phyloP scores from a whole-genome alignment of 208 protist genomes.

The Naegleria lovaniensis region DNA sequence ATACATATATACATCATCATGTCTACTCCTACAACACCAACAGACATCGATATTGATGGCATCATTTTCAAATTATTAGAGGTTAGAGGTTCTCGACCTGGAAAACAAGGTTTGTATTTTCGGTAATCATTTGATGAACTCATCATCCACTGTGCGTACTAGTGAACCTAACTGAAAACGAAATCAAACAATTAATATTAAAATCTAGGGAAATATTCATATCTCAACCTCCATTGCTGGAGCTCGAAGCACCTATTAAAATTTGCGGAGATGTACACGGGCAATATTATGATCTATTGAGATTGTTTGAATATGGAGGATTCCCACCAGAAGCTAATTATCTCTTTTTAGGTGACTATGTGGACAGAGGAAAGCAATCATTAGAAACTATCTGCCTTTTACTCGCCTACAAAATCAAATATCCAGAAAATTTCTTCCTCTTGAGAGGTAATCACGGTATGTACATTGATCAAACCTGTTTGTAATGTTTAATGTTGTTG shows the following conservation, averaged over 20 bases:
- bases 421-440: constrained; percentile 99
- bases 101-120: constrained; percentile 50
- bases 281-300: constrained; percentile 98
- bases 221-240: constrained; percentile 66
- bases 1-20: not conserved
- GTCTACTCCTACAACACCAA: not conserved
- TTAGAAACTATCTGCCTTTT: constrained; percentile 96
- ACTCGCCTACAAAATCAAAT: constrained; percentile 98
- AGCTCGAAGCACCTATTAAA: constrained; percentile 82
- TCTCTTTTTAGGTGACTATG: constrained; percentile 99
- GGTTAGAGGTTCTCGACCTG: constrained; percentile 71
- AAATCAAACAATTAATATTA: constrained; percentile 67
- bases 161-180: constrained; percentile 68
- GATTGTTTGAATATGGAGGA: constrained; percentile 98
- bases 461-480: not conserved
- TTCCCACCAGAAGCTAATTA: constrained; percentile 98
- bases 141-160: not conserved
- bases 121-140: not conserved
- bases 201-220: constrained; percentile 75
- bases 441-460: constrained; percentile 94
- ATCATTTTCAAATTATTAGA: constrained; percentile 84
- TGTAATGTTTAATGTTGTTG: not conserved
- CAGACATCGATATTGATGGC: constrained; percentile 56
- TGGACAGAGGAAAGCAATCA: constrained; percentile 96
- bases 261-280: constrained; percentile 96